Evolutionary conservation across 2,329 filamentous ascomycete genomes (phyloP), one percentile per base, ranked within the genome.

Genomic region (Sphaerulina musiva): DNA sequence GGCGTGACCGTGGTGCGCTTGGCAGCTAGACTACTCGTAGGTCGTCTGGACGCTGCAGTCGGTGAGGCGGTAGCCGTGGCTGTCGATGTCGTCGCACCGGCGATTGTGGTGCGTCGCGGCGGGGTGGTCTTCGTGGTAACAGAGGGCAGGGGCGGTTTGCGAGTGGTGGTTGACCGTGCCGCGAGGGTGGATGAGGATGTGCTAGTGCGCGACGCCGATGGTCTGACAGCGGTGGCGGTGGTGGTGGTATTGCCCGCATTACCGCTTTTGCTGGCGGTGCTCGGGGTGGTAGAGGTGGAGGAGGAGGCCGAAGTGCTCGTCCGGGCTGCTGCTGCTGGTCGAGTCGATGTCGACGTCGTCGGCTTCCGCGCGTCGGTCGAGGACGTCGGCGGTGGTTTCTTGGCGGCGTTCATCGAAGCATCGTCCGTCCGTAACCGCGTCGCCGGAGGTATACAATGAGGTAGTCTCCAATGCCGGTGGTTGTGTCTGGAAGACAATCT

Each of bases 11-110:
- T 61, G 3, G 59, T 53, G 17, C 58, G 49, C 34, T 58, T 60
- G 10, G 58, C 46, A 31, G 50, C 46, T 40, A 60, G 40, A 36
- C 61, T 52, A 39, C 59, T 62, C 26, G 55, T 55, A 12, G 41
- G 40, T 11, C 48, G 40, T 32, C 34, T 38, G 23, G 47, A 45
- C 12, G 53, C 23, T 5, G 57, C 31, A 10, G 51, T 17, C 6
- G 55, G 11, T n/a, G 53, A 45, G 9, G 56, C 38, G 3, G 53
- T 40, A 9, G 41, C 20, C 17, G 49, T 34, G 10, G 45, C 14
- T 7, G 45, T 26, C 31, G 50, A 42, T 11, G 43, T 10, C 10
- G 48, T 38, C 34, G 34, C 7, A 9, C 34, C 34, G 4, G 6
- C 34, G 34, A 38, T 11, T 11, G 34, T 38, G 10, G 34, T 38